phyloP scores from a whole-genome alignment of 2,329 filamentous ascomycete genomes.

The Colletotrichum sp. region DNA sequence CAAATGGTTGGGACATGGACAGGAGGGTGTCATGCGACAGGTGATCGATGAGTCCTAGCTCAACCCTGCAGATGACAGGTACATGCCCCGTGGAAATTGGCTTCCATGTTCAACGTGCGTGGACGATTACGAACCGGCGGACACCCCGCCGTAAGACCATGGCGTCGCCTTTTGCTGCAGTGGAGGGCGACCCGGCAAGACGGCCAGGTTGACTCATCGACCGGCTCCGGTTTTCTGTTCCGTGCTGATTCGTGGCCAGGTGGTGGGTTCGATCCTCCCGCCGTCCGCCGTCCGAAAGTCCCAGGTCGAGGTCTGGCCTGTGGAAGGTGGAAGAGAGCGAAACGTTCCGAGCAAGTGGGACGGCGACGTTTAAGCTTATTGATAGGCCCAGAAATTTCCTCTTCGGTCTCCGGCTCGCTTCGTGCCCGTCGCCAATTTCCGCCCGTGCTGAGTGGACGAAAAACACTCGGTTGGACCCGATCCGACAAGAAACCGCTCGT shows the following conservation, averaged over 20 bases:
- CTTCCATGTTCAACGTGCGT: not conserved
- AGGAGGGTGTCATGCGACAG: not conserved
- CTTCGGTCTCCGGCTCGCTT: not conserved
- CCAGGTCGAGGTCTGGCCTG: not conserved
- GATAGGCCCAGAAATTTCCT: slow-evolving; percentile 9
- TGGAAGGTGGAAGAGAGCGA: not conserved
- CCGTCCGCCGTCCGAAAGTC: not conserved
- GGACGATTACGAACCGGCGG: slow-evolving; percentile 16
- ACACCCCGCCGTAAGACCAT: slow-evolving; percentile 2
- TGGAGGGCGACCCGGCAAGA: not conserved
- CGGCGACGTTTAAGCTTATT: slow-evolving; percentile 18
- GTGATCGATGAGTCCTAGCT: slow-evolving; percentile 12
- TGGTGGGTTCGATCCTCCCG: not conserved
- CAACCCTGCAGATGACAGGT: not conserved
- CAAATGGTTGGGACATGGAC: not conserved
- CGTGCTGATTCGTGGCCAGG: not conserved
- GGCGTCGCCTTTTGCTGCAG: not conserved
- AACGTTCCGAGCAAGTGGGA: slow-evolving; percentile 6
- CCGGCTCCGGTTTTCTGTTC: not conserved
- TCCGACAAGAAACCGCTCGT: slow-evolving; percentile 9
- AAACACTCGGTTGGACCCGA: slow-evolving; percentile 9
- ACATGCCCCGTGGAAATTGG: not conserved
- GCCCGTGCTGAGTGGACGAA: not conserved
- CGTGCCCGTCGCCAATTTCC: not conserved
- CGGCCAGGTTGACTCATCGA: slow-evolving; percentile 3